Evolutionary conservation across 169 alveolate species (phyloP), one percentile per base, ranked within the genome.

Genomic region (Plasmodium sp.): DNA sequence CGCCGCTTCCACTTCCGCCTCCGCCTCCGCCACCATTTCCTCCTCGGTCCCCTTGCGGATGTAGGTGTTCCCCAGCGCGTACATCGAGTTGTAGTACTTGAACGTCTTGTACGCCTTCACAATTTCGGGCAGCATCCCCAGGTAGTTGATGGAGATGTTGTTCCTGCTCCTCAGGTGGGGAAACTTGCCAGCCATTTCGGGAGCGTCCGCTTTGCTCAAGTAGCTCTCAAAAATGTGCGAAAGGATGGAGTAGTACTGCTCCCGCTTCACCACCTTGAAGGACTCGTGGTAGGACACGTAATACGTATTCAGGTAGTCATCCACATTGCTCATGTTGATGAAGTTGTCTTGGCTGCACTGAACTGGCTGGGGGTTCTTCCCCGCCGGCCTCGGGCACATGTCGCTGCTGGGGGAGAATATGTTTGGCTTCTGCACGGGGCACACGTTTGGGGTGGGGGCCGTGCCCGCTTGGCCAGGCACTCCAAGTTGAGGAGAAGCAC

Each of bases 191-290:
- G 36, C 36, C 36, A 77, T 74, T 54, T 36, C 9, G 45, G 16
- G 5, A 14, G 67, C 77, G 34, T 75, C 12, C 6, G n/a, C 67
- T 18, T n/a, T 77, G 43, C 56, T 86, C 67, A 75, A 18, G 71
- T 86, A 86, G 31, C 86, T 86, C 45, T 86, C 86, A 86, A 86
- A 86, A 10, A 86, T 86, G 45, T 86, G 93, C 54, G 84, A 75
- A 31, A 86, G n/a, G 16, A 86, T 10, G 18, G 93, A 86, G 48
- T 34, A 86, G 27, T 75, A 75, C 7, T 86, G 93, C 33, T 86
- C 85, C 33, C 71, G 79, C 45, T 86, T 86, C 22, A 54, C 84
- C 39, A 77, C 88, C 56, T 86, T 86, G 71, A 71, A 86, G 5
- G 93, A 75, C 36, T 51, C 71, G 62, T 86, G 84, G 33, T 86